Percentiles rank a stretch among this genome's conserved stretches.
These are phyloP conservation scores for Cryptosporidium bovis DNA, from an alignment of 169 alveolate species.

Conservation along the genomic window DNA sequence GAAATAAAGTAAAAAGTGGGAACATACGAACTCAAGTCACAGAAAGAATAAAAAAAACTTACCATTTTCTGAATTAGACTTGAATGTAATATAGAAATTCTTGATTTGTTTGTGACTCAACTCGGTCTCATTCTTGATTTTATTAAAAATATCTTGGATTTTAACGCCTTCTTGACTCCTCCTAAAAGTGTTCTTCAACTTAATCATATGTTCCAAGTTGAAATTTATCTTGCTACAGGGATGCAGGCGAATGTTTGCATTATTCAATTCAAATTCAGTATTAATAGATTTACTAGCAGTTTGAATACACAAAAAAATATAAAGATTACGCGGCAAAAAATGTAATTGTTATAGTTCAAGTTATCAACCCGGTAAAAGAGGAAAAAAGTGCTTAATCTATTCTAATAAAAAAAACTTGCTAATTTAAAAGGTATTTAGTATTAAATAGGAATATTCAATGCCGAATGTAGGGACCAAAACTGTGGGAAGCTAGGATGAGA, in stretches of 20 bases:
- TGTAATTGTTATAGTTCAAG: background rate
- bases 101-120: conserved; percentile 47
- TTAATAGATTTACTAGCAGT: no score
- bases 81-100: conserved; percentile 43
- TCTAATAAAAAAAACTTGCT: no score
- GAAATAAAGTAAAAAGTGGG: no score
- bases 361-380: no score
- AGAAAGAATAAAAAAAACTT: background rate
- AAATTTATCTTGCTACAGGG: background rate
- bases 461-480: no score
- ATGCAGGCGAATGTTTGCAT: background rate
- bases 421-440: no score
- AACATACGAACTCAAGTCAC: no score
- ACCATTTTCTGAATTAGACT: conserved; percentile 62
- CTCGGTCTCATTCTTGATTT: conserved; percentile 45
- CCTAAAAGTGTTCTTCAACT: background rate
- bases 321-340: conserved; percentile 30
- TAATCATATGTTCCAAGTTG: conserved; percentile 13
- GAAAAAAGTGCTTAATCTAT: no score
- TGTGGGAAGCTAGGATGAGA: background rate
- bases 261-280: background rate
- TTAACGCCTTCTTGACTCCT: background rate
- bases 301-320: conserved; percentile 11
- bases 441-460: no score
- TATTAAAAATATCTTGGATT: conserved; percentile 12